Conservation (phyloP, 139 green algal species). For the Bryopsis sp. region DNA sequence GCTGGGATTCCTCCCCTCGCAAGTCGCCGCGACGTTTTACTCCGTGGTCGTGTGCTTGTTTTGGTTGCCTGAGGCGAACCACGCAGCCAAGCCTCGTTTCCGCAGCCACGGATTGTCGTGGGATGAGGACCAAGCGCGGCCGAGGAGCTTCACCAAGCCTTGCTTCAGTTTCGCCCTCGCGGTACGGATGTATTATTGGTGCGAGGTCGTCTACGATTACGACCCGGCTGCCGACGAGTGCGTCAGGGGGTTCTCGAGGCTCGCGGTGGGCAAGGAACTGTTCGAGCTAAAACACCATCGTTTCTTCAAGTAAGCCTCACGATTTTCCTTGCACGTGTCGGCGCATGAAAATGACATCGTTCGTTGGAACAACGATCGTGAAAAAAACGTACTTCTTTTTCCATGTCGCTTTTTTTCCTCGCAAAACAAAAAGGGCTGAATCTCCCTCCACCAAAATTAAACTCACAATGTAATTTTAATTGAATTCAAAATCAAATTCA, state of each 20-base stretch:
- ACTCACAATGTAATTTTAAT: no score
- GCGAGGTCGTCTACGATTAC: background rate
- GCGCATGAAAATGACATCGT: no score
- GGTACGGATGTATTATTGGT: conserved; percentile 26
- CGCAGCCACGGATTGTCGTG: background rate
- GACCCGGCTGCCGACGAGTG: background rate
- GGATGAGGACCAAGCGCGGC: background rate
- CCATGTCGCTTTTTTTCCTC: no score
- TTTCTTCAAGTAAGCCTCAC: no score
- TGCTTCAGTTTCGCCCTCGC: conserved; percentile 36
- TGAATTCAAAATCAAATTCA: no score
- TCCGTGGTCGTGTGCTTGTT: background rate
- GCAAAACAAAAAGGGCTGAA: no score
- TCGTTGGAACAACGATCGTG: no score
- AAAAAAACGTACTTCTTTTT: no score
- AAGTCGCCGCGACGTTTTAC: background rate
- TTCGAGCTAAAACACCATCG: background rate
- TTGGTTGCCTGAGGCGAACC: background rate
- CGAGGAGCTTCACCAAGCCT: conserved; percentile 13
- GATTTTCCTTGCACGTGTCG: no score
- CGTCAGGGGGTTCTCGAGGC: background rate
- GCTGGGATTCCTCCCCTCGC: background rate
- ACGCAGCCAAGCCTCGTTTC: background rate
- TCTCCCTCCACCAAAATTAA: no score
- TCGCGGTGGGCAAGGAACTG: background rate